A percentile compares a stretch with the other conserved stretches of the same genome.
Evolutionary conservation across 108 stramenopile genomes (phyloP).

Genomic region (Aurantiochytrium sp.): DNA sequence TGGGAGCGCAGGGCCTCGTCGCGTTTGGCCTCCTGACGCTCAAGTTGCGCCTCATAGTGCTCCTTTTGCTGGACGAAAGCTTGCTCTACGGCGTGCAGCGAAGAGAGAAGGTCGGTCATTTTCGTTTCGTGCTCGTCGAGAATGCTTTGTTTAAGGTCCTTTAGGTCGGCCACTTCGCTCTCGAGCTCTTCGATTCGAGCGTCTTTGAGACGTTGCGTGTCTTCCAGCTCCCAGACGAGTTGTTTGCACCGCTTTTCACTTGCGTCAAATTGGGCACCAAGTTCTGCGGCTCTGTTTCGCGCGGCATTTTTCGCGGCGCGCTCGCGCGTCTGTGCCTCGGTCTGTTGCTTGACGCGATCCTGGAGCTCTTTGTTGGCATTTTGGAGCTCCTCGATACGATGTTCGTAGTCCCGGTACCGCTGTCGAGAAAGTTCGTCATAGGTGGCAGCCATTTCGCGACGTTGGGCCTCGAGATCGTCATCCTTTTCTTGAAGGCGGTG

Average conservation of each 20-base stretch:
- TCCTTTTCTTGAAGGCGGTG: slow-evolving; percentile 25
- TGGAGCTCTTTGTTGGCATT: not conserved
- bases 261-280: not conserved
- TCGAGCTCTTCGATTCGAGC: slow-evolving; percentile 1
- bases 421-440: slow-evolving; percentile 29
- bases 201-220: slow-evolving; percentile 1
- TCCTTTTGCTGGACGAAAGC: slow-evolving; percentile 37
- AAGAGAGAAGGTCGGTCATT: slow-evolving; percentile 25
- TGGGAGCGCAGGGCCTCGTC: not conserved
- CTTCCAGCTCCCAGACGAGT: slow-evolving; percentile 29
- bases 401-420: slow-evolving; percentile 24
- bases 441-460: slow-evolving; percentile 29
- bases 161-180: not conserved
- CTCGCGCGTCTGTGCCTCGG: not conserved
- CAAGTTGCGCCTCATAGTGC: not conserved
- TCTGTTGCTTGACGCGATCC: not conserved
- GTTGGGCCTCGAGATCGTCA: slow-evolving; percentile 36
- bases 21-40: not conserved
- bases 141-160: not conserved
- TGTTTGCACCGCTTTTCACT: slow-evolving; percentile 2
- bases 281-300: not conserved
- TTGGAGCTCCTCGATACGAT: not conserved
- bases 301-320: not conserved
- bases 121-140: slow-evolving; percentile 25
- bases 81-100: slow-evolving; percentile 30